Conservation (phyloP, 208 protist genomes). For the Naegleria lovaniensis region DNA sequence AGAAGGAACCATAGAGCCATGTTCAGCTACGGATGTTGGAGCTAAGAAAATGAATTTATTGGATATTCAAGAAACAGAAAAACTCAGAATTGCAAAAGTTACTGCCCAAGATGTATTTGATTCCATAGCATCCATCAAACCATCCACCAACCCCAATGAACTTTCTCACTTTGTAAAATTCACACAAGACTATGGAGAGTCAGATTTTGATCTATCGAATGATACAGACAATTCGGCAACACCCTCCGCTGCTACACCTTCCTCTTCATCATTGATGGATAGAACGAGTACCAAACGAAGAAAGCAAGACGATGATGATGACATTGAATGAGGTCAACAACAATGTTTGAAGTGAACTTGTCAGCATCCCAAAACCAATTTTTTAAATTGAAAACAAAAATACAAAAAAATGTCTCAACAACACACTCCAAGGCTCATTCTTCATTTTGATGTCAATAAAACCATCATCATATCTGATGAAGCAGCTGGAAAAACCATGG, state of each 20-base stretch:
- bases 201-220: not conserved
- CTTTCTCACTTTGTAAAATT: not conserved
- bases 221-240: too few relatives aligned
- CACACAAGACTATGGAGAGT: not conserved
- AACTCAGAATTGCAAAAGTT: not conserved
- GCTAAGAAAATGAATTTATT: not conserved
- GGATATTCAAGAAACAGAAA: not conserved
- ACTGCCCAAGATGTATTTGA: not conserved
- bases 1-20: not conserved
- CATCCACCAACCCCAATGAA: not conserved
- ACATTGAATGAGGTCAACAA: too few relatives aligned
- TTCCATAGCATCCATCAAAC: not conserved
- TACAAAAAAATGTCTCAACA: too few relatives aligned
- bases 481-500: conserved; percentile 12
- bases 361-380: too few relatives aligned
- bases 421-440: not conserved
- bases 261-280: too few relatives aligned
- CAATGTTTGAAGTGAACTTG: too few relatives aligned
- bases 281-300: too few relatives aligned
- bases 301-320: too few relatives aligned
- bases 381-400: too few relatives aligned
- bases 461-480: not conserved
- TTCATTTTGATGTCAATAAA: conserved; percentile 26
- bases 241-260: too few relatives aligned
- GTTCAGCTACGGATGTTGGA: not conserved